Evolutionary conservation across 805 yeast genomes (phyloP), one percentile per base, ranked within the genome.

Genomic region (Yarrowia osloensis): DNA sequence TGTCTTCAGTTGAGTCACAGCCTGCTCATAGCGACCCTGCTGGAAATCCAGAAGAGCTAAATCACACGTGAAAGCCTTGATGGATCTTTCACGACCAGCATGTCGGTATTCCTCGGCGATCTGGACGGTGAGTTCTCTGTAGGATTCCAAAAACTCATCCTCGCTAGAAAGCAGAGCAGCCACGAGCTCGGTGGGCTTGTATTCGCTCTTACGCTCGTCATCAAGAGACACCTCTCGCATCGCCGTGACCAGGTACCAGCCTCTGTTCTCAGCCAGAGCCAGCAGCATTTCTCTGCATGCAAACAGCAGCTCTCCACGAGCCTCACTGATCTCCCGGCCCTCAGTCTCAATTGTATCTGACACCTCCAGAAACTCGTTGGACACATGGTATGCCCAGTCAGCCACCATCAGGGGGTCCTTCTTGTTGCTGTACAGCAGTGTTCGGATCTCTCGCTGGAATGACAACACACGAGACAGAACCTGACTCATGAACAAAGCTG

Each of bases 61-160:
- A 70, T 94, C 97, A 7, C 90, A 85, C 1, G 93, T 86, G 17
- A 95, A 79, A 4, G 88, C 80, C 72, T 90, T 93, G 7, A 89
- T 87, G 0, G 91, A 82, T 69, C 94, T 82, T 17, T 86, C 82
- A 67, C 91, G 81, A 4, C 76, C 79, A 2, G 89, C 83, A 0
- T 74, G 70, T 4, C 83, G 81, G 70, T 84, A 88, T 52, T 84
- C 84, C 19, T 78, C 77, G 19, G 87, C 84, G 0, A 88, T 84
- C 0, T 79, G 76, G 67, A 85, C 85, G 0, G 97, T 90, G 19
- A 85, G 74, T 0, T 74, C 73, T 46, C 87, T 76, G 70, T 85
- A 89, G 12, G 75, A 74, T 9, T 76, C 73, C 65, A 76, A 75
- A 70, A 82, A 86, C 0, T 71, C 29, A 1, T 76, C 76, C 26